Base-by-base conservation (phyloP, 2,329 filamentous ascomycete species). In the Xylariaceae sp. region DNA sequence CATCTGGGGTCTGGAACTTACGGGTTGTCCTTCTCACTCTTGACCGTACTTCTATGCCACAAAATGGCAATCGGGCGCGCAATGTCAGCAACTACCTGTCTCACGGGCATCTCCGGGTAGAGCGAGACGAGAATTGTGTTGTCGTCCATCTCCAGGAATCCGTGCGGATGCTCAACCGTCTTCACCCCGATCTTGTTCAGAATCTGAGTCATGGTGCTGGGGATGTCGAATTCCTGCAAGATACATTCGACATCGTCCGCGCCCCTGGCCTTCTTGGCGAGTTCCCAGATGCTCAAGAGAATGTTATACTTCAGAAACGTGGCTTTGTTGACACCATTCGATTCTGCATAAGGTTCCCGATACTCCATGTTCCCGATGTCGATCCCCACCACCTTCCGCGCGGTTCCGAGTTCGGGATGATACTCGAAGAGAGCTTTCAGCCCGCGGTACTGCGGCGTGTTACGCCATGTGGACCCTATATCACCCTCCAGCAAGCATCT, bases 51-150 rank as follows among this genome's bases (percentile, higher is more conserved):
- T 10, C 15, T 44, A 15, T 55, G 34, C 65, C 68, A 72, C 9
- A 74, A 66, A 56, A 75, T 69, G 0, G 66, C 67, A 2, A 63
- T 68, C 1, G 73, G 73, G 1, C 70, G 67, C 1, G 70, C 68
- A 9, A 74, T 61, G 49, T 75, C 73, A 50, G 68, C 64, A 5
- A 74, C 60, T 42, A 74, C 69, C 56, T 74, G 70, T 51, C 66
- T 66, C 3, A 74, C 65, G 2, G 72, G 71, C 3, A 70, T 61
- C 23, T 67, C 64, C 1, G 71, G 65, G 10, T 35, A 35, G 17
- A 73, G 57, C 3, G 69, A 65, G 15, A 74, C 52, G 7, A 75
- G 65, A 4, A 73, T 49, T 17, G 55, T 70, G 5, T 57, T 51
- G 6, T 70, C 66, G 59, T 73, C 71, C 1, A 73, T 62, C 44